These are phyloP conservation scores for Musa balbisiana DNA, from an alignment of 202 grass and related monocot species.

Conservation along the genomic window DNA sequence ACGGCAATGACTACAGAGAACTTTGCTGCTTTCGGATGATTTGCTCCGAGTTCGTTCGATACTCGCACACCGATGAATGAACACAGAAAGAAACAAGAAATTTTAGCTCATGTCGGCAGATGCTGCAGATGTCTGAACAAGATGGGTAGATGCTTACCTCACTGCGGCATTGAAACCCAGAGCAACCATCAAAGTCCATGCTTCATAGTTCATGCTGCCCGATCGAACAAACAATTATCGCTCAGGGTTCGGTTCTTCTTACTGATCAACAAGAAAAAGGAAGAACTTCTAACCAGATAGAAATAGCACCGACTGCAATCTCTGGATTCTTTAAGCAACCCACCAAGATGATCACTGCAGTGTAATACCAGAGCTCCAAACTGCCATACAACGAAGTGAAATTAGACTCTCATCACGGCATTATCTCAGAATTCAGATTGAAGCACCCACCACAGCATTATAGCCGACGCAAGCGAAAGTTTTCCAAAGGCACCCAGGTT, in stretches of 20 bases:
- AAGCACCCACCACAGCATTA: conserved; percentile 58
- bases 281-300: conserved; percentile 43
- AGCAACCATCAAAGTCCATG: conserved; percentile 72
- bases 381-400: conserved; percentile 17
- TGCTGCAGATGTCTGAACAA: not conserved
- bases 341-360: conserved; percentile 61
- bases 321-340: conserved; percentile 53
- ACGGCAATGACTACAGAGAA: conserved; percentile 49
- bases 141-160: conserved; percentile 25
- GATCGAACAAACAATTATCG: not conserved
- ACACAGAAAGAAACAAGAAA: conserved; percentile 2
- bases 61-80: conserved; percentile 43
- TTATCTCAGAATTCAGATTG: not conserved
- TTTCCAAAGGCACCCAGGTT: conserved; percentile 43
- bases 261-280: not conserved
- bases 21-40: conserved; percentile 59
- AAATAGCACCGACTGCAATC: conserved; percentile 58
- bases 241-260: not conserved
- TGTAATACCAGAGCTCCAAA: conserved; percentile 70
- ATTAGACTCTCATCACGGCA: too few relatives aligned
- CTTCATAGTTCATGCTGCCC: conserved; percentile 61
- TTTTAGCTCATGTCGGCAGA: not conserved
- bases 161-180: conserved; percentile 67
- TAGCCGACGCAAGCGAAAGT: conserved; percentile 64
- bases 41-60: conserved; percentile 72